phyloP scores from a whole-genome alignment of 371 early-diverging fungal species.

The Quaeritorhiza haematococci region DNA sequence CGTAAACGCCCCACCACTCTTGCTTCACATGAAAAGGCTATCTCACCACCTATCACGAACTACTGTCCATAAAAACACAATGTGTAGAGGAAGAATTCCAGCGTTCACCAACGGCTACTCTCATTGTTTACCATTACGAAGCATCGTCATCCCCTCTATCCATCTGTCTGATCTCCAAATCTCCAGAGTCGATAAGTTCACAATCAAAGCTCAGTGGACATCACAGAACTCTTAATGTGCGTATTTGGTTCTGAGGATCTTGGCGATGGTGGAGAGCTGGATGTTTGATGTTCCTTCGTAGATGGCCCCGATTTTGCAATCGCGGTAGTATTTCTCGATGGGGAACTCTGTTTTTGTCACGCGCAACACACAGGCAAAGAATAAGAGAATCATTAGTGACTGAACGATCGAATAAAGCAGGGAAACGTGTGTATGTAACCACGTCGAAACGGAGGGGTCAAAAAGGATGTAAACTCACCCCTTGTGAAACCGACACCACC shows the following conservation, averaged over 20 bases:
- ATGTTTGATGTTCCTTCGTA: slow-evolving; percentile 89
- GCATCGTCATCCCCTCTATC: too few species aligned
- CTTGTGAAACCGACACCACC: slow-evolving; percentile 97
- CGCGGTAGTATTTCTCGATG: slow-evolving; percentile 93
- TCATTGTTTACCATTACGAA: too few species aligned
- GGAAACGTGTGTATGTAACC: slow-evolving; percentile 4
- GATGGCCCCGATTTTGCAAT: slow-evolving; percentile 89
- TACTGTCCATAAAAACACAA: too few species aligned
- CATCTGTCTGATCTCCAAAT: too few species aligned
- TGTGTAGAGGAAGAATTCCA: too few species aligned
- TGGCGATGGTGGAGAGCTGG: slow-evolving; percentile 95
- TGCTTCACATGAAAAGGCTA: too few species aligned
- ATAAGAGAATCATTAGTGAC: not conserved
- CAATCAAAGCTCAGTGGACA: too few species aligned
- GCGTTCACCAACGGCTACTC: too few species aligned
- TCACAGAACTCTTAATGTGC: not conserved
- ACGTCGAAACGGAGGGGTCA: not conserved
- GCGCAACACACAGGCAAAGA: slow-evolving; percentile 8
- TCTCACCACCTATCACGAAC: too few species aligned
- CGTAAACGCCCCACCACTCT: too few species aligned
- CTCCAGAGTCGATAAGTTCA: too few species aligned
- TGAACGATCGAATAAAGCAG: not conserved
- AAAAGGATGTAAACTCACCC: slow-evolving; percentile 28
- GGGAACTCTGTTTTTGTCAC: slow-evolving; percentile 26
- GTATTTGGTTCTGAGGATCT: slow-evolving; percentile 50